Conservation (phyloP, 2,329 filamentous ascomycete species). For the Stagonosporopsis tanaceti region DNA sequence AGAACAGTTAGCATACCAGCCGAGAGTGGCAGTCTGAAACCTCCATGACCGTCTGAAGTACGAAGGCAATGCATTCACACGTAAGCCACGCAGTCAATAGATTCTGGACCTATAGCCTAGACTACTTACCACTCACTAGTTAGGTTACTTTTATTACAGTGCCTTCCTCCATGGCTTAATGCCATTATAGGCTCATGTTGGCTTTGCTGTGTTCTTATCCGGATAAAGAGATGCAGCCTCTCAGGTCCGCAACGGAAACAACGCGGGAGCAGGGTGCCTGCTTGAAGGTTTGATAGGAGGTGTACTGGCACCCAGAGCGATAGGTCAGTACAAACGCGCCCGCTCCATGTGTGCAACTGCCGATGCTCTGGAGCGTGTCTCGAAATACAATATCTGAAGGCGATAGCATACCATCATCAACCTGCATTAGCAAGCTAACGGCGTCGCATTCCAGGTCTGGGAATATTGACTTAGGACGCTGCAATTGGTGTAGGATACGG, state of each 20-base stretch:
- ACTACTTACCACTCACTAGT: neutral
- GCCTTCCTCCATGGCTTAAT: neutral
- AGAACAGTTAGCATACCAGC: neutral
- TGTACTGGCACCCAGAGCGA: neutral
- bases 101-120: neutral
- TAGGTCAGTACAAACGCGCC: neutral
- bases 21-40: neutral
- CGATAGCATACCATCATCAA: conserved; percentile 7
- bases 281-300: neutral
- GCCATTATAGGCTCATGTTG: neutral
- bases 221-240: conserved; percentile 1
- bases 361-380: neutral
- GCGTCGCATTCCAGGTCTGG: neutral
- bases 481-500: neutral
- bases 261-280: neutral
- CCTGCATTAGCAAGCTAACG: neutral
- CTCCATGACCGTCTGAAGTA: neutral
- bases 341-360: conserved; percentile 1
- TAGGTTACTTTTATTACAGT: neutral
- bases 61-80: neutral
- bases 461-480: neutral
- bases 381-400: conserved; percentile 8
- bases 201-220: conserved; percentile 5
- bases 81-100: neutral
- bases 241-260: neutral